Evolutionary conservation across 371 early-diverging fungal species (phyloP).

Genomic region (Mucor racemosus): DNA sequence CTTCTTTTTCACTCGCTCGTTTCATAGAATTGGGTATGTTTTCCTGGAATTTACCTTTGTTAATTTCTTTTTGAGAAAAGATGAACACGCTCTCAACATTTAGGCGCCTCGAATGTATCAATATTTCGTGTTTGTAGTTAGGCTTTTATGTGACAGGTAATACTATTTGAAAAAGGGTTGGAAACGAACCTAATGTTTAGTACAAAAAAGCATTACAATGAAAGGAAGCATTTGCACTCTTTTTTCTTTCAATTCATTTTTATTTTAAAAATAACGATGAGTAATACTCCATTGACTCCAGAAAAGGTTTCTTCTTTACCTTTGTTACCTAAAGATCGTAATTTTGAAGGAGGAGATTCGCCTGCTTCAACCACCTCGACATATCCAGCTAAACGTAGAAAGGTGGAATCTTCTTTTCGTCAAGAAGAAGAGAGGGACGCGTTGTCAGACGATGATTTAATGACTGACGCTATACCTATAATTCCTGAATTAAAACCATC

Average conservation of each 20-base stretch:
- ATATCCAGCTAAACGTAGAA: constrained; percentile 43
- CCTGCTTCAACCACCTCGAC: constrained; percentile 34
- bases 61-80: neutral
- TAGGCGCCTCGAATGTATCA: neutral
- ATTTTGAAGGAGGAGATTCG: constrained; percentile 50
- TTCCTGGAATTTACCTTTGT: neutral
- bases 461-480: constrained; percentile 19
- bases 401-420: constrained; percentile 16
- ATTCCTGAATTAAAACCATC: constrained; percentile 34
- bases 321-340: constrained; percentile 40
- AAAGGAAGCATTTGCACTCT: neutral
- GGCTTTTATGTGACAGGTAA: neutral
- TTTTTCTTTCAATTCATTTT: constrained; percentile 2
- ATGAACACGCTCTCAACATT: neutral
- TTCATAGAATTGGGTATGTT: constrained; percentile 4
- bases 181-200: neutral
- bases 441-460: neutral
- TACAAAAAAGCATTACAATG: neutral
- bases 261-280: constrained; percentile 4
- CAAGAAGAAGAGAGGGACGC: constrained; percentile 20
- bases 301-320: constrained; percentile 17
- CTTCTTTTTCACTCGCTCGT: constrained; percentile 11
- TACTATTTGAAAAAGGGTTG: neutral
- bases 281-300: constrained; percentile 21
- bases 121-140: neutral